phyloP scores from a whole-genome alignment of 2,329 filamentous ascomycete species.

The Dendrostoma leiphaemia region DNA sequence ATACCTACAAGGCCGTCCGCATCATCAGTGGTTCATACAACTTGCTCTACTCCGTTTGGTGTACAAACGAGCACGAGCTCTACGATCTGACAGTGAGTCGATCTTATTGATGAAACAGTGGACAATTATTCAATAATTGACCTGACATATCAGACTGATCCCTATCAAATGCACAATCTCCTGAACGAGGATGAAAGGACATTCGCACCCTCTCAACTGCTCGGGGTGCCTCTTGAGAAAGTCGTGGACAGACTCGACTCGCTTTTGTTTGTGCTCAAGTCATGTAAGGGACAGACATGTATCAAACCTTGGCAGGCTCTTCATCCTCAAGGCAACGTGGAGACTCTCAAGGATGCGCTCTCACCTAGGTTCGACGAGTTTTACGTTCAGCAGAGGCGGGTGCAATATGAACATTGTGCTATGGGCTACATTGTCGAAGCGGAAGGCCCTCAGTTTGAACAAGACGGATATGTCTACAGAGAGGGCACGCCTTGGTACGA shows the following conservation, averaged over 20 bases:
- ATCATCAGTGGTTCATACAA: constrained; percentile 50
- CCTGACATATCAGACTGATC: constrained; percentile 5
- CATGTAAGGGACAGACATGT: constrained; percentile 20
- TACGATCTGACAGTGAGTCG: constrained; percentile 52
- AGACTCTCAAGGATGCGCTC: constrained; percentile 21
- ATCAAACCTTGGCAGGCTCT: constrained; percentile 20
- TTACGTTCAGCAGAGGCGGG: constrained; percentile 19
- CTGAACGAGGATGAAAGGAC: background rate
- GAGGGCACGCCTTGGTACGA: constrained; percentile 12
- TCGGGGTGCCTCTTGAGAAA: background rate
- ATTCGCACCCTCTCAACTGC: constrained; percentile 20
- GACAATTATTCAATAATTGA: too few species aligned
- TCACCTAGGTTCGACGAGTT: constrained; percentile 20
- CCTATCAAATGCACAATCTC: constrained; percentile 15
- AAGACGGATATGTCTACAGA: constrained; percentile 6
- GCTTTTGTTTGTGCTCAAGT: constrained; percentile 22
- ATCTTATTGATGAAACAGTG: constrained; percentile 13
- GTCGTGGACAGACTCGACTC: constrained; percentile 21
- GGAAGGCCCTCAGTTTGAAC: constrained; percentile 9
- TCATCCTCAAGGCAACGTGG: constrained; percentile 11
- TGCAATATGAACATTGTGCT: constrained; percentile 22
- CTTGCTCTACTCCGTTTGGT: constrained; percentile 64
- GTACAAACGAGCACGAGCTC: constrained; percentile 60
- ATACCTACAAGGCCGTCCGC: constrained; percentile 54
- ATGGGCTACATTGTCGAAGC: constrained; percentile 11